Percentiles rank a stretch among this genome's conserved stretches.
phyloP scores from a whole-genome alignment of 768 basidiomycete genomes.

The Hemileccinum rubropunctum region DNA sequence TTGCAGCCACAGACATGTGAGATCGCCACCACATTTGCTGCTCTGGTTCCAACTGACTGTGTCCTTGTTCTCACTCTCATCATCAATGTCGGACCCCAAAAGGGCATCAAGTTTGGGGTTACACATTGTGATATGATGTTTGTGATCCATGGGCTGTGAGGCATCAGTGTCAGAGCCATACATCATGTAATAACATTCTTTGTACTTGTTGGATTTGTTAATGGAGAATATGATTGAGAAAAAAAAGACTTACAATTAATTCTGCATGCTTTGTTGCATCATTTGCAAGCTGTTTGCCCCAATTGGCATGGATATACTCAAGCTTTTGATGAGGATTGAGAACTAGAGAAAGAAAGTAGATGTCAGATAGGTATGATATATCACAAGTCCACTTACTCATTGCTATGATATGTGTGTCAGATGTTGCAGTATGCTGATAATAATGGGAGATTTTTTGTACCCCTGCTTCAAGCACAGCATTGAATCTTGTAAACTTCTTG shows the following conservation, averaged over 20 bases:
- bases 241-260: not conserved
- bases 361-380: not conserved
- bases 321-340: conserved; percentile 6
- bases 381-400: conserved; percentile 10
- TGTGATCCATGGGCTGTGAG: not conserved
- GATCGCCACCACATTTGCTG: not conserved
- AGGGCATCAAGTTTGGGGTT: conserved; percentile 2
- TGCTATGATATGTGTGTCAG: conserved; percentile 1
- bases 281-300: not conserved
- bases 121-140: not conserved
- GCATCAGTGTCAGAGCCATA: not conserved
- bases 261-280: not conserved
- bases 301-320: conserved; percentile 3
- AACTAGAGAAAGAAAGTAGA: not conserved
- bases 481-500: conserved; percentile 5
- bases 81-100: not conserved
- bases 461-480: not conserved
- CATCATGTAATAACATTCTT: not conserved
- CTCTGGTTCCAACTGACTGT: too few relatives aligned
- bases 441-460: conserved; percentile 1
- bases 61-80: not conserved
- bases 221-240: too few relatives aligned
- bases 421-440: not conserved
- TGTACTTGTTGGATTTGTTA: conserved; percentile 4
- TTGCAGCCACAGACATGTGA: not conserved